Evolutionary conservation across 1,284 basidiomycete genomes (phyloP), one percentile per base, ranked within the genome.

Genomic region (Ustilago cynodontis): DNA sequence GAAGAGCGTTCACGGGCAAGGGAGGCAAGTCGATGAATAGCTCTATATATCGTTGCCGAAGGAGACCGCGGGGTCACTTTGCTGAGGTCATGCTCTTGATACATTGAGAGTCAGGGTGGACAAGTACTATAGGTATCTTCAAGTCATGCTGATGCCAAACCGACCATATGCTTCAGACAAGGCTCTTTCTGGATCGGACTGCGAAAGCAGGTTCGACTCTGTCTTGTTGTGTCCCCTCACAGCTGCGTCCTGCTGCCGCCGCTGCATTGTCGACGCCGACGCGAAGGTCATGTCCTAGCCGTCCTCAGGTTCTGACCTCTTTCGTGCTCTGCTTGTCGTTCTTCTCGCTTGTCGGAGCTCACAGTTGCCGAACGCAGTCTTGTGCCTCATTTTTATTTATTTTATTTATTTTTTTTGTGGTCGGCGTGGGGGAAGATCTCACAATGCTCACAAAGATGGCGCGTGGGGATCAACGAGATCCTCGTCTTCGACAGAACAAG

Each of bases 181-280:
- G n/a, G 18, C 43, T 45, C 16, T 45, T 22, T 13, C 43, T 20
- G n/a, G 22, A 16, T 45, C 43, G 43, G 22, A 22, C 43, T 45
- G 18, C n/a, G 11, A 45, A 45, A 20, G 43, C 9, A 37, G n/a
- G 43, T 3, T 3, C 43, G 5, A n/a, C n/a, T n/a, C n/a, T n/a
- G n/a, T n/a, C n/a, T n/a, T n/a, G n/a, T n/a, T n/a, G n/a, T n/a
- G n/a, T n/a, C n/a, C n/a, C n/a, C n/a, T n/a, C 14, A 8, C n/a
- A 22, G 43, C 43, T 20, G 43, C n/a, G 3, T 20, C 13, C 43
- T 45, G 43, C n/a, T 45, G 49, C 29, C 55, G 62, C 55, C 55
- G 62, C 55, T 53, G 47, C 58, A 52, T 65, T 58, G 50, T 65
- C 55, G 62, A 55, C 62, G 62, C 62, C 62, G 62, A 65, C 49